Evolutionary conservation across 1,139 yeast genomes (phyloP).

Genomic region (Oligophagozyma castellii): DNA sequence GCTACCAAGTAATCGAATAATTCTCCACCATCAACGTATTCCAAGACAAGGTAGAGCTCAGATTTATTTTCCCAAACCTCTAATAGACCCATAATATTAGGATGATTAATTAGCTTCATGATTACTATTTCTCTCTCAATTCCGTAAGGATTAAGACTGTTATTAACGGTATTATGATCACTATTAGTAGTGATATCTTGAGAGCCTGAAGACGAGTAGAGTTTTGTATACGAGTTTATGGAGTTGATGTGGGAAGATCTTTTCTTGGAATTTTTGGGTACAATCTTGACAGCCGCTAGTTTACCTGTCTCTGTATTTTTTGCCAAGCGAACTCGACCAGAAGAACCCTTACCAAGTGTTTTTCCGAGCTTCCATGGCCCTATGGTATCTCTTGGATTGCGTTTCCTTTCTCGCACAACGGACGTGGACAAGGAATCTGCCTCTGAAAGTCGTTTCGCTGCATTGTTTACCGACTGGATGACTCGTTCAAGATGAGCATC

Average conservation of each 20-base stretch:
- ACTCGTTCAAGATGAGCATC: constrained; percentile 24
- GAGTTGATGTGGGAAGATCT: constrained; percentile 8
- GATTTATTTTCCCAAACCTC: constrained; percentile 80
- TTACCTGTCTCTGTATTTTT: constrained; percentile 57
- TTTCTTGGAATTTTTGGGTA: constrained; percentile 33
- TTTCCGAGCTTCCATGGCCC: constrained; percentile 79
- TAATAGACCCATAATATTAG: constrained; percentile 59
- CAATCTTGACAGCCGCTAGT: constrained; percentile 71
- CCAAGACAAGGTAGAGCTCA: constrained; percentile 59
- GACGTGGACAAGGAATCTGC: constrained; percentile 10
- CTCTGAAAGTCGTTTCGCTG: constrained; percentile 51
- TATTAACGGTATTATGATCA: constrained; percentile 5
- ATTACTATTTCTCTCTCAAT: constrained; percentile 73
- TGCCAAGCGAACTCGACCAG: constrained; percentile 66
- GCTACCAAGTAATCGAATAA: constrained; percentile 63
- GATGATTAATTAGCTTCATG: constrained; percentile 66
- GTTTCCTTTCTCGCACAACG: constrained; percentile 19
- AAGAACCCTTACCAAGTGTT: constrained; percentile 71
- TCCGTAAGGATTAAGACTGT: constrained; percentile 40
- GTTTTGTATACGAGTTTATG: constrained; percentile 15
- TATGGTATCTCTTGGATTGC: constrained; percentile 28
- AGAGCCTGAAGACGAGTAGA: not conserved
- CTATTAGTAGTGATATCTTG: constrained; percentile 29
- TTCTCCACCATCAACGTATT: constrained; percentile 78
- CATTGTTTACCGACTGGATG: constrained; percentile 38